Conservation (phyloP, 805 yeast genomes). For the Candida alai region DNA sequence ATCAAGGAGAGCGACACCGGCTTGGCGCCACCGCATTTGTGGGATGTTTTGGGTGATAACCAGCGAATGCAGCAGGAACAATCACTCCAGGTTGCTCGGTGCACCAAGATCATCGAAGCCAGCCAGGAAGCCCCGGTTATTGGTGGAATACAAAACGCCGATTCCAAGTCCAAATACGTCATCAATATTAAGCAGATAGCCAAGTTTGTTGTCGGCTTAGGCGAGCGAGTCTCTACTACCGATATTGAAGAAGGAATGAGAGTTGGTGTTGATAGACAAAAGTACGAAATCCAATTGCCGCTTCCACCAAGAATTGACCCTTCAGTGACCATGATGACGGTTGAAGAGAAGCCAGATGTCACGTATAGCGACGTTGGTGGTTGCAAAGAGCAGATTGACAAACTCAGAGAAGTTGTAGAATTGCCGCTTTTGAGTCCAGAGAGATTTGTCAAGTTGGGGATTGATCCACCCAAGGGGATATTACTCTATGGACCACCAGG, state of each 20-base stretch:
- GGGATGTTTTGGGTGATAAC: slow-evolving; percentile 97
- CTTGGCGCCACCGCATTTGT: slow-evolving; percentile 90
- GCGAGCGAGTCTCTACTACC: slow-evolving; percentile 96
- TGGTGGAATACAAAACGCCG: slow-evolving; percentile 48
- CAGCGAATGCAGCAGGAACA: slow-evolving; percentile 91
- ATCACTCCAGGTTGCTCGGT: slow-evolving; percentile 96
- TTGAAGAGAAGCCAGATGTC: slow-evolving; percentile 98
- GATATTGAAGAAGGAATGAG: slow-evolving; percentile 99
- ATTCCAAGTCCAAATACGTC: slow-evolving; percentile 87
- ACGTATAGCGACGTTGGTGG: slow-evolving; percentile 99
- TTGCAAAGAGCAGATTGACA: slow-evolving; percentile 96
- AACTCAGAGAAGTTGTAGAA: slow-evolving; percentile 93
- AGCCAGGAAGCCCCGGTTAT: slow-evolving; percentile 26
- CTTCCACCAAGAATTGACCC: slow-evolving; percentile 98
- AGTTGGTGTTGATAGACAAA: slow-evolving; percentile 97
- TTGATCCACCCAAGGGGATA: slow-evolving; percentile 99
- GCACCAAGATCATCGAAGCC: slow-evolving; percentile 91
- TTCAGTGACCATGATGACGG: slow-evolving; percentile 99
- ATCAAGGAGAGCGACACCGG: slow-evolving; percentile 96
- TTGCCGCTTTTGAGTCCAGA: slow-evolving; percentile 92
- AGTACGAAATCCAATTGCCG: slow-evolving; percentile 95
- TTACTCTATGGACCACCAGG: slow-evolving; percentile 97
- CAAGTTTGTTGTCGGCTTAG: slow-evolving; percentile 93
- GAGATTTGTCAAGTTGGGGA: slow-evolving; percentile 93
- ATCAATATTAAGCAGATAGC: slow-evolving; percentile 98